phyloP scores from a whole-genome alignment of 129 eudicot species.

The Tagetes erecta region DNA sequence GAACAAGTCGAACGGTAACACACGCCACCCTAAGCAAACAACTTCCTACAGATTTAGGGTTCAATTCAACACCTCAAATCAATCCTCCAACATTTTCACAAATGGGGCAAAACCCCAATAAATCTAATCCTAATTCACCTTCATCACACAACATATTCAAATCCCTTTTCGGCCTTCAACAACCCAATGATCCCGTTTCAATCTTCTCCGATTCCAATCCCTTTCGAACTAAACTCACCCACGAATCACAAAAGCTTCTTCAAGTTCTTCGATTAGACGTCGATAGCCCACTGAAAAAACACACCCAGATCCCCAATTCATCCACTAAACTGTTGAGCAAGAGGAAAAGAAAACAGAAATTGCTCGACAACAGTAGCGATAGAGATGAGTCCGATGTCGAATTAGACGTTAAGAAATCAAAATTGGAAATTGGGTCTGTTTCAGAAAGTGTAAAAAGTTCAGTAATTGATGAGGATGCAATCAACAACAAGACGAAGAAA shows the following conservation, averaged over 20 bases:
- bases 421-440: constrained; percentile 19
- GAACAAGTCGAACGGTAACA: neutral
- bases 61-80: constrained; percentile 14
- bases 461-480: constrained; percentile 25
- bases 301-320: constrained; percentile 32
- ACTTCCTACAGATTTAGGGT: constrained; percentile 21
- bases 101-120: constrained; percentile 46
- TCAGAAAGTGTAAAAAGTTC: constrained; percentile 4
- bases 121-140: constrained; percentile 29
- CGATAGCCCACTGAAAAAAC: constrained; percentile 24
- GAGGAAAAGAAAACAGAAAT: constrained; percentile 45
- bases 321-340: constrained; percentile 25
- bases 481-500: constrained; percentile 62
- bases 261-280: constrained; percentile 29
- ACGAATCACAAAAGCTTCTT: constrained; percentile 30
- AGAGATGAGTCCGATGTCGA: constrained; percentile 29
- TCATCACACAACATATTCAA: constrained; percentile 54
- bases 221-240: constrained; percentile 53
- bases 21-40: neutral
- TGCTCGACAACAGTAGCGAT: neutral
- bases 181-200: constrained; percentile 37
- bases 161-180: constrained; percentile 60
- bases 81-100: neutral
- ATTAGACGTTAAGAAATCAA: constrained; percentile 37
- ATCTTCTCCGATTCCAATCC: constrained; percentile 78